Evolutionary conservation across 139 green algal genomes (phyloP).

Genomic region (Parachlorella kessleri): DNA sequence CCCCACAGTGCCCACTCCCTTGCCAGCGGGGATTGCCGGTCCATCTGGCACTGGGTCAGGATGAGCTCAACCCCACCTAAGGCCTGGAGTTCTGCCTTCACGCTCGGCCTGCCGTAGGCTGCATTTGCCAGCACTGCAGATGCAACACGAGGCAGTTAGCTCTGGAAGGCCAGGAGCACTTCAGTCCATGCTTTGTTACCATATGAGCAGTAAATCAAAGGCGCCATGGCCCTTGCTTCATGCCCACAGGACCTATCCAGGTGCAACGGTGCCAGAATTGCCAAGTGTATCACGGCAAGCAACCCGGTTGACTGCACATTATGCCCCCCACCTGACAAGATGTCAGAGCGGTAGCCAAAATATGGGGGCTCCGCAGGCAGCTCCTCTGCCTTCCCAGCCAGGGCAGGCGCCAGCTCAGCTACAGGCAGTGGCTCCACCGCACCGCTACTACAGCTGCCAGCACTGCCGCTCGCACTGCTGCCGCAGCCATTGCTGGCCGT

Average conservation of each 20-base stretch:
- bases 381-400: neutral
- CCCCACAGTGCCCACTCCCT: constrained; percentile 91
- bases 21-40: constrained; percentile 68
- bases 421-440: too few relatives aligned
- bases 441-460: too few relatives aligned
- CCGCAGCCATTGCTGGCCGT: neutral
- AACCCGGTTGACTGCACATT: too few relatives aligned
- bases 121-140: constrained; percentile 63
- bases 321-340: constrained; percentile 50
- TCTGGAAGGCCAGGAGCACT: too few relatives aligned
- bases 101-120: constrained; percentile 19
- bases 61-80: constrained; percentile 66
- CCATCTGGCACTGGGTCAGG: constrained; percentile 65
- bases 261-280: too few relatives aligned
- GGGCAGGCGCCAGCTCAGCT: constrained; percentile 1
- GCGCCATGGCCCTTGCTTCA: too few relatives aligned
- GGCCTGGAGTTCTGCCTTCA: constrained; percentile 46
- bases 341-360: constrained; percentile 68
- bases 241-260: too few relatives aligned
- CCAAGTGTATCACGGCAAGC: too few relatives aligned
- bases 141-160: neutral
- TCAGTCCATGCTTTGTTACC: too few relatives aligned
- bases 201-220: too few relatives aligned
- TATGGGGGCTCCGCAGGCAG: constrained; percentile 47
- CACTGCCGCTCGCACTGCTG: constrained; percentile 39